Conservation (phyloP, 345 rosid species). For the Clarkia xantiana region DNA sequence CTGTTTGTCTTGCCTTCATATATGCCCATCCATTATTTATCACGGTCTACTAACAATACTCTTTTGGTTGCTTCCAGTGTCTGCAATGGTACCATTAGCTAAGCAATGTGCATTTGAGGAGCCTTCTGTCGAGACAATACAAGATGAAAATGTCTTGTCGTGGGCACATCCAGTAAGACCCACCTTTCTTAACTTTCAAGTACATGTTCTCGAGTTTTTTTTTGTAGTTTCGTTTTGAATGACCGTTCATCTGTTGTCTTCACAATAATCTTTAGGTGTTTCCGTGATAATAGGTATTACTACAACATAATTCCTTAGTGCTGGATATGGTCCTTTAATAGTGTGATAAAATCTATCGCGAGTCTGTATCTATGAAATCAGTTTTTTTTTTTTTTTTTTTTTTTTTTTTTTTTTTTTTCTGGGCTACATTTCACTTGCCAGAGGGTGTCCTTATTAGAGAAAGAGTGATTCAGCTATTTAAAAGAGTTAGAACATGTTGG, state of each 20-base stretch:
- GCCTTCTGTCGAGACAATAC: constrained; percentile 83
- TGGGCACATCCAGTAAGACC: constrained; percentile 85
- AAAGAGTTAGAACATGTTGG: too few species aligned
- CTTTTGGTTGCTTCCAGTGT: constrained; percentile 48
- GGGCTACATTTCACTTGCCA: too few species aligned
- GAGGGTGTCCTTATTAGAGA: too few species aligned
- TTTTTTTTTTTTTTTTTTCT: too few species aligned
- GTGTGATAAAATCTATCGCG: too few species aligned
- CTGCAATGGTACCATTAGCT: constrained; percentile 90
- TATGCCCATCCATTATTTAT: background rate
- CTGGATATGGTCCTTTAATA: too few species aligned
- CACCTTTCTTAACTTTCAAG: background rate
- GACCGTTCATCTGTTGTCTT: background rate
- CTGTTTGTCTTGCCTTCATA: background rate
- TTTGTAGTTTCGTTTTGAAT: background rate
- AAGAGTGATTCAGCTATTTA: too few species aligned
- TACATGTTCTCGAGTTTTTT: background rate
- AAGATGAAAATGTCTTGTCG: constrained; percentile 77
- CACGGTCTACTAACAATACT: background rate
- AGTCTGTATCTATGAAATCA: too few species aligned
- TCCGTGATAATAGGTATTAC: too few species aligned
- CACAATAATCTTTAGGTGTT: too few species aligned
- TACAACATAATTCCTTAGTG: too few species aligned
- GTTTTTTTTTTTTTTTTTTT: too few species aligned
- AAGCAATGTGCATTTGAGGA: constrained; percentile 95